These are phyloP conservation scores for Elsinoe perseae DNA, from an alignment of 2,329 filamentous ascomycete species.

Conservation along the genomic window DNA sequence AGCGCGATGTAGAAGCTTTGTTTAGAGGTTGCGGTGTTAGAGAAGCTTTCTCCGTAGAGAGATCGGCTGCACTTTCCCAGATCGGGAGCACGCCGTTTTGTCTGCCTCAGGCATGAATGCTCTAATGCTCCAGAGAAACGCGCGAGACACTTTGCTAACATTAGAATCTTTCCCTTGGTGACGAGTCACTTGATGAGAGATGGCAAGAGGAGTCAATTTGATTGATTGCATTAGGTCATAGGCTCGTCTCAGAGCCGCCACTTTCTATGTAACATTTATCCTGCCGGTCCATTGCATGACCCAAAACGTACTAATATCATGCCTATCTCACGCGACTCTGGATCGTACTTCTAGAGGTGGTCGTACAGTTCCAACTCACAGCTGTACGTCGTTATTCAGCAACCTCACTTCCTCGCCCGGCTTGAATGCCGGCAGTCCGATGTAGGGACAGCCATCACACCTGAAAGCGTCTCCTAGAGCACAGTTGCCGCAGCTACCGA, in stretches of 20 bases:
- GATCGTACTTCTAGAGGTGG: background rate
- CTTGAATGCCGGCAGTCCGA: slow-evolving; percentile 92
- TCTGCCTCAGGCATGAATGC: background rate
- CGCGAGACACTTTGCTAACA: background rate
- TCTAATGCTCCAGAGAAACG: background rate
- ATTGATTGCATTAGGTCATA: background rate
- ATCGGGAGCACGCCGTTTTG: background rate
- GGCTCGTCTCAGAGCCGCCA: background rate
- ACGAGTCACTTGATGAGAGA: too few species aligned
- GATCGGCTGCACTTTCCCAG: background rate
- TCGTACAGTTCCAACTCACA: slow-evolving; percentile 42
- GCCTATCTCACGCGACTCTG: background rate
- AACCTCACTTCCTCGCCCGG: slow-evolving; percentile 89
- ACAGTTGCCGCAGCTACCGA: slow-evolving; percentile 90
- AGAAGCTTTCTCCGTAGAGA: slow-evolving; percentile 14
- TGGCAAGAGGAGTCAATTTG: background rate
- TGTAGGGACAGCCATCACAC: slow-evolving; percentile 66
- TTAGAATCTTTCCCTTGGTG: too few species aligned
- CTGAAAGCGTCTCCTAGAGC: slow-evolving; percentile 76
- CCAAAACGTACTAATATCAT: background rate
- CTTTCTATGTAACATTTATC: background rate
- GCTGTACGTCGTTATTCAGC: slow-evolving; percentile 75
- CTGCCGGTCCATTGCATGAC: background rate
- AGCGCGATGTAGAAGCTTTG: slow-evolving; percentile 8
- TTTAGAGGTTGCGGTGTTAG: background rate